Evolutionary conservation across 108 stramenopile species (phyloP).

Genomic region (Cyclostephanos invisitatus): DNA sequence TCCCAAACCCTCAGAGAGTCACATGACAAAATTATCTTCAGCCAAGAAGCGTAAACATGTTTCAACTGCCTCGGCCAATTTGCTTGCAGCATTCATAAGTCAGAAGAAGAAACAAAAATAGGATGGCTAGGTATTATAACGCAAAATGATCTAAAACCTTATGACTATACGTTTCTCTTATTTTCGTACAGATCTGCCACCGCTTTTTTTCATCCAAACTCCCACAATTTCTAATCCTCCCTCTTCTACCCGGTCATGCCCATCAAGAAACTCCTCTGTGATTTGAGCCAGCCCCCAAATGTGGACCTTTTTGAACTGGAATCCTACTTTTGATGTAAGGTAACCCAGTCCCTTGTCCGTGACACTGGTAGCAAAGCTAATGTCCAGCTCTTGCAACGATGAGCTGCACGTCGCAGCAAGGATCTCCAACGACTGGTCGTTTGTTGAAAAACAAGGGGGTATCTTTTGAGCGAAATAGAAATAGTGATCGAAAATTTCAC

Average conservation of each 20-base stretch:
- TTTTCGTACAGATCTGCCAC: slow-evolving; percentile 40
- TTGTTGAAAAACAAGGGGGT: background rate
- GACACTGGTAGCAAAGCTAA: slow-evolving; percentile 70
- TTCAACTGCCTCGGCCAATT: slow-evolving; percentile 37
- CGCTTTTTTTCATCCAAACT: slow-evolving; percentile 86
- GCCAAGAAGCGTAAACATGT: slow-evolving; percentile 30
- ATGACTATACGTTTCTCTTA: background rate
- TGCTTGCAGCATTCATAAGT: slow-evolving; percentile 43
- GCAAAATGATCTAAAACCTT: no score
- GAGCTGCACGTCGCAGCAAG: slow-evolving; percentile 59
- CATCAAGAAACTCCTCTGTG: slow-evolving; percentile 79
- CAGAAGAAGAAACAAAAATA: slow-evolving; percentile 24
- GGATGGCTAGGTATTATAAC: background rate
- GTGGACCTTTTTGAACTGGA: slow-evolving; percentile 63
- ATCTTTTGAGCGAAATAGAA: slow-evolving; percentile 52
- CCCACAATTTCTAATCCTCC: slow-evolving; percentile 70
- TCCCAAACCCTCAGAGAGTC: slow-evolving; percentile 2
- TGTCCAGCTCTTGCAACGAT: slow-evolving; percentile 64
- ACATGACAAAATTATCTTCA: slow-evolving; percentile 15
- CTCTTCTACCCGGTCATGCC: slow-evolving; percentile 71
- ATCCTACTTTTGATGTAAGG: slow-evolving; percentile 59
- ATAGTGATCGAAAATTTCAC: slow-evolving; percentile 51
- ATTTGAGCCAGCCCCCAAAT: slow-evolving; percentile 86
- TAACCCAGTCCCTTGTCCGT: slow-evolving; percentile 82
- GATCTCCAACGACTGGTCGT: slow-evolving; percentile 54